Percentiles rank a stretch among this genome's conserved stretches.
phyloP scores from a whole-genome alignment of 1,284 basidiomycete species.

The Sanghuangporus sanghuang region DNA sequence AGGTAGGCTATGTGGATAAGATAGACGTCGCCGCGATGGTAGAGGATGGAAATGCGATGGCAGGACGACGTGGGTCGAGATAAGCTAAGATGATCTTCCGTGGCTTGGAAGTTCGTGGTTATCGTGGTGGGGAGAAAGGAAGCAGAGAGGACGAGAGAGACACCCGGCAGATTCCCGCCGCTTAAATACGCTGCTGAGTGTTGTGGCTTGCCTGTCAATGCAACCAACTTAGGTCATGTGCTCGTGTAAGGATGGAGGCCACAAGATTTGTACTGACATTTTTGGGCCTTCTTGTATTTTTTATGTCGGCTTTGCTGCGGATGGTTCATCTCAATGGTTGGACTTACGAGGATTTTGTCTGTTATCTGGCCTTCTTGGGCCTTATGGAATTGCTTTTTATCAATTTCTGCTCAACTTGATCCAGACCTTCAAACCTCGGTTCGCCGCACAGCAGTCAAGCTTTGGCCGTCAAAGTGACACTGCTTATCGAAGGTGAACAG shows the following conservation, averaged over 20 bases:
- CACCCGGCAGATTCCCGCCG: neutral
- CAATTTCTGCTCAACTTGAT: too few relatives aligned
- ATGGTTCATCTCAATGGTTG: neutral
- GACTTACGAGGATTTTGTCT: too few relatives aligned
- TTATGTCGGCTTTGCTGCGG: neutral
- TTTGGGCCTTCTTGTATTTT: neutral
- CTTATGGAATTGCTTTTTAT: too few relatives aligned
- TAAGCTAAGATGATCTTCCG: neutral
- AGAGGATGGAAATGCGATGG: neutral
- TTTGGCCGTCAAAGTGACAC: too few relatives aligned
- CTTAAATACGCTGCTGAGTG: neutral
- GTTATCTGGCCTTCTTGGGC: too few relatives aligned
- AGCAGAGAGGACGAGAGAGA: neutral
- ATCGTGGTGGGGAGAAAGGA: neutral
- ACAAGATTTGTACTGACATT: neutral
- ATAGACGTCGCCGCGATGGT: neutral
- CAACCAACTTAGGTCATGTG: neutral
- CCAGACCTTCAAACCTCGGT: too few relatives aligned
- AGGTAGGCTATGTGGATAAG: too few relatives aligned
- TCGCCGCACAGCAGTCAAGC: too few relatives aligned
- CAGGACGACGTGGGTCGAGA: neutral
- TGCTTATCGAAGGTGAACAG: too few relatives aligned
- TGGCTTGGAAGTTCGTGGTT: neutral
- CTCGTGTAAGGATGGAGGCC: neutral
- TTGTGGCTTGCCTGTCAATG: neutral